These are phyloP conservation scores for Symbiodinium natans DNA, from an alignment of 73 alveolate genomes.

Conservation along the genomic window DNA sequence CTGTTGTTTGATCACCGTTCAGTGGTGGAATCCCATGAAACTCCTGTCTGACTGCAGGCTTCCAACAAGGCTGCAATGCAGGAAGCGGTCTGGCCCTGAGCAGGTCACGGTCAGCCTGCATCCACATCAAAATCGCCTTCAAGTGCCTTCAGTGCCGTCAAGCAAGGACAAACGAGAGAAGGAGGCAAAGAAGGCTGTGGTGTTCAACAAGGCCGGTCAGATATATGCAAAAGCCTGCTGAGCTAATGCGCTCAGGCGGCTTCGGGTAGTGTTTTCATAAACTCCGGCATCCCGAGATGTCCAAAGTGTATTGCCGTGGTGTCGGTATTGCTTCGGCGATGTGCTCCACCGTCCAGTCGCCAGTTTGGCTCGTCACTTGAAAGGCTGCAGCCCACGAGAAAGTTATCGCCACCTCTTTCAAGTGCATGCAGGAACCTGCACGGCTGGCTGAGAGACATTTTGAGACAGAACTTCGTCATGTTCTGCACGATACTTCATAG, in stretches of 20 bases:
- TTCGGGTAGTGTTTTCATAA: too few relatives aligned
- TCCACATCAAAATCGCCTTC: too few relatives aligned
- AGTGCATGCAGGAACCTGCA: slow-evolving; percentile 74
- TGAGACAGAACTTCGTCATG: not conserved
- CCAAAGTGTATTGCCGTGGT: too few relatives aligned
- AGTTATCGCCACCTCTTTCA: slow-evolving; percentile 88
- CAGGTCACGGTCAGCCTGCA: not conserved
- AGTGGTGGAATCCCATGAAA: not conserved
- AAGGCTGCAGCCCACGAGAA: slow-evolving; percentile 94
- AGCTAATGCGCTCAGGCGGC: too few relatives aligned
- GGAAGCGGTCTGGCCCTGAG: slow-evolving; percentile 52
- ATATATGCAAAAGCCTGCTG: too few relatives aligned
- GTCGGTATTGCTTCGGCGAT: too few relatives aligned
- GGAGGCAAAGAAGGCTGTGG: slow-evolving; percentile 75
- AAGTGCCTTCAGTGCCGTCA: too few relatives aligned
- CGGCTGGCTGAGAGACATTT: not conserved
- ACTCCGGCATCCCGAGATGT: not conserved
- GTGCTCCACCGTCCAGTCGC: too few relatives aligned
- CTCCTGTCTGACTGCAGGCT: slow-evolving; percentile 3
- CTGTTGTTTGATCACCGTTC: not conserved
- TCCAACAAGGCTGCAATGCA: slow-evolving; percentile 73
- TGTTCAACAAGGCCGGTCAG: slow-evolving; percentile 39
- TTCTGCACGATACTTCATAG: not conserved
- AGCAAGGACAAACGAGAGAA: slow-evolving; percentile 84
- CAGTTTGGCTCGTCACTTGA: too few relatives aligned